A percentile compares a stretch with the other conserved stretches of the same genome.
Conservation (phyloP, 768 basidiomycete species). For the Kwoniella europaea region DNA sequence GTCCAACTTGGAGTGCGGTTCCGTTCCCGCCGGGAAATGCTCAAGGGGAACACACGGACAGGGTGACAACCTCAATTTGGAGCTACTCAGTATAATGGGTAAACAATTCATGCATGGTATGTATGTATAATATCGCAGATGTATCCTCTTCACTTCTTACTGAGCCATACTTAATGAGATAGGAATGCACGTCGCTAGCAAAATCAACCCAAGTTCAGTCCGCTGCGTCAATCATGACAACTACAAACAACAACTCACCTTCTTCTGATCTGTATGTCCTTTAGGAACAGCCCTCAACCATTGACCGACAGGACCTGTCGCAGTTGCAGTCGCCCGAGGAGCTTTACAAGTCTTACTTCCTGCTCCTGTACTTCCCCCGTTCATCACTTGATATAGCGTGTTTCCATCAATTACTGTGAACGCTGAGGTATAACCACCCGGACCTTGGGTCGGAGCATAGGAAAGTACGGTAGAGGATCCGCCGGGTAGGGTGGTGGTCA, state of each 20-base stretch:
- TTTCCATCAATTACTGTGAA: conserved; percentile 2
- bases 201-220: no score
- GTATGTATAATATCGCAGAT: no score
- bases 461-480: neutral
- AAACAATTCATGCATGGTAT: no score
- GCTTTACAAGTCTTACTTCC: conserved; percentile 2
- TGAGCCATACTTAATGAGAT: no score
- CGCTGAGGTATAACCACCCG: neutral
- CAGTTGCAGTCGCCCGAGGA: neutral
- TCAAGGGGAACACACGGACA: neutral
- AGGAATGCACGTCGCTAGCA: no score
- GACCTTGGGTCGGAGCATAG: neutral
- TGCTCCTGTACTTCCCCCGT: neutral
- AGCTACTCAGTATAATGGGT: no score
- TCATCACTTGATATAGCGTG: neutral
- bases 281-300: conserved; percentile 10
- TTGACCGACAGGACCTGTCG: neutral
- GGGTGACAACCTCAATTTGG: no score
- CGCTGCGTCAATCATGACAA: no score
- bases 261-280: neutral
- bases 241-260: neutral
- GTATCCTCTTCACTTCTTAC: no score
- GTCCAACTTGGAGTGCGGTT: no score
- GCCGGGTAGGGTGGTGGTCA: neutral
- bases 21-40: conserved; percentile 5